Base-by-base conservation (phyloP, 805 yeast genomes). In the Yarrowia osloensis region DNA sequence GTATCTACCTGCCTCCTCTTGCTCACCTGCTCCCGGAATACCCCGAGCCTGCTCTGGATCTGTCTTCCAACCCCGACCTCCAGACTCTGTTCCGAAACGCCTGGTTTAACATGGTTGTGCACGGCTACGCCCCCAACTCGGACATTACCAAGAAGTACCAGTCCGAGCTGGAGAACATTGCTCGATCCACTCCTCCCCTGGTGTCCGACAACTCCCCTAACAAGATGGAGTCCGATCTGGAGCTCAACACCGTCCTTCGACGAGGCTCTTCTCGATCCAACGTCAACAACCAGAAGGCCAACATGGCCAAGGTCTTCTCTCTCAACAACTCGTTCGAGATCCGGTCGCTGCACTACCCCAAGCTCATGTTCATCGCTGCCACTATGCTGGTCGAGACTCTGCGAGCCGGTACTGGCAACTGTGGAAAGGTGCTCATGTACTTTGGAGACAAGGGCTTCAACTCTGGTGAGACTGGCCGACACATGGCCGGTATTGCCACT, bases 61-160 rank as follows among this genome's bases (percentile, higher is more conserved):
- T 71, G 31, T 70, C 82, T 72, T 75, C 73, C 9, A 85, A 88
- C 70, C 84, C 85, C 44, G 79, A 79, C 1, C 79, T 86, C 1
- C 79, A 86, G 57, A 81, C 83, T 54, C 79, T 87, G 68, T 91
- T 94, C 80, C 84, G 96, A 73, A 89, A 95, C 76, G 86, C 91
- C 50, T 95, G 99, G 99, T 91, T 91, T 76, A 95, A 94, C 73
- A 81, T 95, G 82, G 94, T 88, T 4, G 89, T 93, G 29, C 97
- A 95, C 76, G 99, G 99, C 0, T 91, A 87, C 74, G 69, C 77
- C 2, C 69, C 67, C 24, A 81, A 81, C 46, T 86, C 95, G 0
- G 79, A 80, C 15, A 79, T 87, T 73, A 82, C 85, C 17, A 77
- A 78, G 67, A 77, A 78, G n/a, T 82, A 84, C 72, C 75, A 77